phyloP scores from a whole-genome alignment of 2,329 filamentous ascomycete genomes.

The Exophiala dermatitidis region DNA sequence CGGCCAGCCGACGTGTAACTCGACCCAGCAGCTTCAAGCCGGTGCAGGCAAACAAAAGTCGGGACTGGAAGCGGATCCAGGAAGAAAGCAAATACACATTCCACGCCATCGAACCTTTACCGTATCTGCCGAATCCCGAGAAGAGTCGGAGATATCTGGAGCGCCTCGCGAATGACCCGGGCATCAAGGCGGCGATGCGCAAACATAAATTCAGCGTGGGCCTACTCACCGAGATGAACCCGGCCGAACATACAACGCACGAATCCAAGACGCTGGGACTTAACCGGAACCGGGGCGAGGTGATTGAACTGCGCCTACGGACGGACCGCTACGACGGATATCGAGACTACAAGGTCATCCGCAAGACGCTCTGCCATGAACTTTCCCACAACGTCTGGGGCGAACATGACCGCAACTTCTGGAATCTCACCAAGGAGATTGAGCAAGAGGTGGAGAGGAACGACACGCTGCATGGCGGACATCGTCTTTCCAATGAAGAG shows the following conservation, averaged over 20 bases:
- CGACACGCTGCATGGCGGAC: constrained; percentile 69
- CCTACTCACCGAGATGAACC: constrained; percentile 92
- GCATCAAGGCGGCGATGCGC: constrained; percentile 75
- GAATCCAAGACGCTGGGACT: constrained; percentile 77
- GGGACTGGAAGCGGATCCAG: constrained; percentile 32
- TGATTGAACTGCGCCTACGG: constrained; percentile 82
- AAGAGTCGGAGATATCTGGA: constrained; percentile 65
- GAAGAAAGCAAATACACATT: constrained; percentile 74
- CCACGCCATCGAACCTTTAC: constrained; percentile 64
- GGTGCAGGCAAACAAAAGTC: constrained; percentile 22
- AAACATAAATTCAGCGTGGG: constrained; percentile 79
- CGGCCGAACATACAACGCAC: constrained; percentile 70
- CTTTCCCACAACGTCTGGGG: constrained; percentile 84
- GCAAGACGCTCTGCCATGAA: constrained; percentile 90
- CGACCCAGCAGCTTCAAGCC: constrained; percentile 27
- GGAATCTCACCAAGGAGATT: constrained; percentile 79
- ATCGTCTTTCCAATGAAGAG: constrained; percentile 52
- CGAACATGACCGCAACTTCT: constrained; percentile 79
- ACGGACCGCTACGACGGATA: constrained; percentile 94
- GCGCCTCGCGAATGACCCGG: constrained; percentile 71
- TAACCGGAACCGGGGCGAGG: constrained; percentile 80
- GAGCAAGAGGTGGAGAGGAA: constrained; percentile 71
- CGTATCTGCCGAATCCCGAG: constrained; percentile 68
- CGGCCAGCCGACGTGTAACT: constrained; percentile 29
- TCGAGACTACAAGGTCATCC: constrained; percentile 82